Conservation (phyloP, 345 rosid species). For the Dovyalis caffra region DNA sequence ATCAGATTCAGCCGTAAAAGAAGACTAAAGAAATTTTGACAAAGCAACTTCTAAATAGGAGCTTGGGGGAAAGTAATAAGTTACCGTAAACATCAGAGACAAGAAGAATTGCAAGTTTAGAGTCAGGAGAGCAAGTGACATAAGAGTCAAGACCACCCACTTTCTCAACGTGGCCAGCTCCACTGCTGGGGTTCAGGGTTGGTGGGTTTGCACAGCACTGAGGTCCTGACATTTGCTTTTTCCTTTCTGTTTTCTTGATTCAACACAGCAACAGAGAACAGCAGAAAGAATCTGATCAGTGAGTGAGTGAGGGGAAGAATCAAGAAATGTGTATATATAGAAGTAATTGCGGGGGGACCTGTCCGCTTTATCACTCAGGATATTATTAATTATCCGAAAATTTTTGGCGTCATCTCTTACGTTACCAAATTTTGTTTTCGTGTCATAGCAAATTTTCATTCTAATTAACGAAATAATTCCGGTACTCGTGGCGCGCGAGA, state of each 20-base stretch:
- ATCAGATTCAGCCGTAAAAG: neutral
- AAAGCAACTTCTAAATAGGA: no score
- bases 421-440: neutral
- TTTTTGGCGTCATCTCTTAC: neutral
- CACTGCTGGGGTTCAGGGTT: conserved; percentile 40
- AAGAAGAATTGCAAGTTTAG: conserved; percentile 61
- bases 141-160: conserved; percentile 64
- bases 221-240: conserved; percentile 49
- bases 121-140: conserved; percentile 55
- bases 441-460: no score
- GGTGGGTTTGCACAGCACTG: conserved; percentile 85
- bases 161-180: conserved; percentile 59
- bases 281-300: no score
- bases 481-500: no score
- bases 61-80: no score
- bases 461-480: no score
- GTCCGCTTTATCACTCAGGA: neutral
- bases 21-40: neutral
- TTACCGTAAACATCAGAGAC: conserved; percentile 59
- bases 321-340: neutral
- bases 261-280: neutral
- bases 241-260: neutral
- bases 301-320: neutral
- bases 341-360: no score
- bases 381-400: no score